These are phyloP conservation scores for Amauroascus niger DNA, from an alignment of 2,329 filamentous ascomycete genomes.

Conservation along the genomic window DNA sequence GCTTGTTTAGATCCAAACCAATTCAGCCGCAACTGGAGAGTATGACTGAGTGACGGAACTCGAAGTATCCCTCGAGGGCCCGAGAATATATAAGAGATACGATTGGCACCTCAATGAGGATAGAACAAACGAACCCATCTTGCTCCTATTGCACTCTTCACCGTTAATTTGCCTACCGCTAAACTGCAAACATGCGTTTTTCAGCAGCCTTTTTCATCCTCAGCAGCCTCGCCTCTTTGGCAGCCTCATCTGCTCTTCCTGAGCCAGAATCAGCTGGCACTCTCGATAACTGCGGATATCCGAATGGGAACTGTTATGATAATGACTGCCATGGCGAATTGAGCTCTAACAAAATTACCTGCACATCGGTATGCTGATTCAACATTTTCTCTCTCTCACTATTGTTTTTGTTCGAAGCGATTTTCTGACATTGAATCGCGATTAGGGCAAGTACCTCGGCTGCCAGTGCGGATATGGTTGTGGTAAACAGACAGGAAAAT, in stretches of 20 bases:
- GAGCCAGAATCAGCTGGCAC: background rate
- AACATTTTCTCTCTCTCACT: background rate
- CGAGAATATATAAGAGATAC: background rate
- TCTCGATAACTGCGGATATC: constrained; percentile 11
- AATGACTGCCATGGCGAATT: constrained; percentile 14
- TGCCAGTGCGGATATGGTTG: constrained; percentile 14
- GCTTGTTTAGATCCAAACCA: background rate
- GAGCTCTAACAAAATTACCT: constrained; percentile 12
- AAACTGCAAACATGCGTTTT: constrained; percentile 11
- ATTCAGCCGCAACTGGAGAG: background rate
- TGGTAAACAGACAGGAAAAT: constrained; percentile 10
- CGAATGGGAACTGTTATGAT: constrained; percentile 15
- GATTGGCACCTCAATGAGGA: background rate
- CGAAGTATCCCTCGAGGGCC: background rate
- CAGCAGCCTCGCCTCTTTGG: constrained; percentile 8
- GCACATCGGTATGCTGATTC: constrained; percentile 10
- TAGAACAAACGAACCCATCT: background rate
- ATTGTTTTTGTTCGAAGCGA: background rate
- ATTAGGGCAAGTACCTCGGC: constrained; percentile 12
- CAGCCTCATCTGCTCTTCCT: constrained; percentile 7
- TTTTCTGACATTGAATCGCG: background rate
- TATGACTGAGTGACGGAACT: background rate
- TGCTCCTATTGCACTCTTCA: background rate
- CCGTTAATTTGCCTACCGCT: background rate
- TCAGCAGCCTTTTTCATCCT: constrained; percentile 7